Conservation (phyloP, 1,139 yeast genomes). For the Candida neerlandica region DNA sequence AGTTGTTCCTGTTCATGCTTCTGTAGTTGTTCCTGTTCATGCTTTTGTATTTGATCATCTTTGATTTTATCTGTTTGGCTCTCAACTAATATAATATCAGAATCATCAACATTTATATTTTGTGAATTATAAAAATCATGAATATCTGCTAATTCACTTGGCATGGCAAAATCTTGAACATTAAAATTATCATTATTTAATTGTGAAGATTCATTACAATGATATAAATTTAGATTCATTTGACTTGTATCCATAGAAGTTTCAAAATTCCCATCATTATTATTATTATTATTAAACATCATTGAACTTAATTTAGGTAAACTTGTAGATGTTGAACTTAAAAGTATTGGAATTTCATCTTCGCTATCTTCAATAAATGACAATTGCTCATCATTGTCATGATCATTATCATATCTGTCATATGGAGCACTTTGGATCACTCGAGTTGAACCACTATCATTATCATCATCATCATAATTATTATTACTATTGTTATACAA, state of each 20-base stretch:
- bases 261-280: conserved; percentile 17
- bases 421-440: neutral
- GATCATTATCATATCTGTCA: neutral
- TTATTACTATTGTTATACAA: too few relatives aligned
- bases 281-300: conserved; percentile 13
- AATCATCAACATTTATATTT: conserved; percentile 6
- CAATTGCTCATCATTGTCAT: conserved; percentile 6
- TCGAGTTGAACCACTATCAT: neutral
- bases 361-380: conserved; percentile 18
- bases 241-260: conserved; percentile 4
- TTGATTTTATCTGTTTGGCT: neutral
- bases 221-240: conserved; percentile 4
- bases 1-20: neutral
- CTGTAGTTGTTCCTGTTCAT: neutral
- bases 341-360: conserved; percentile 14
- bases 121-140: conserved; percentile 13
- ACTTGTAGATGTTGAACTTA: conserved; percentile 3
- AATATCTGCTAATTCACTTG: neutral
- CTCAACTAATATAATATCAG: conserved; percentile 7
- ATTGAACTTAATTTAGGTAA: conserved; percentile 7
- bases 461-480: too few relatives aligned
- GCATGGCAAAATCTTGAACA: conserved; percentile 13
- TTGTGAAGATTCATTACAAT: conserved; percentile 6
- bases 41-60: conserved; percentile 3
- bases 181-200: conserved; percentile 16